Conservation (phyloP, 495 filamentous ascomycete species). For the Neurospora sublineolata region DNA sequence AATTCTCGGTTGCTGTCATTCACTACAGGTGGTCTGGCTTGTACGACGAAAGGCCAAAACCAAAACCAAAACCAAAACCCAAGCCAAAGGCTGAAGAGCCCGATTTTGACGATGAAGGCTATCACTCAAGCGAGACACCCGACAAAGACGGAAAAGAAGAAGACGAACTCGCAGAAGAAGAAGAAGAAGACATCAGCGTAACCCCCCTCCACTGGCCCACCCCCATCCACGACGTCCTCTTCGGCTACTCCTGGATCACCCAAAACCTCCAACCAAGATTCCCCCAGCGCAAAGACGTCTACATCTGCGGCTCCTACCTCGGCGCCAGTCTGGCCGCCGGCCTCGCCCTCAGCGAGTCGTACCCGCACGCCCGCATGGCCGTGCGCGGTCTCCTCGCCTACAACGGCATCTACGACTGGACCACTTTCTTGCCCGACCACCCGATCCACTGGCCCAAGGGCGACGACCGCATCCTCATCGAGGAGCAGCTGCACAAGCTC, state of each 20-base stretch:
- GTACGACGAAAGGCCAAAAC: background rate
- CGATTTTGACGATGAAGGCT: background rate
- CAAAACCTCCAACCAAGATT: slow-evolving; percentile 19
- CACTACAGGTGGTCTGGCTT: slow-evolving; percentile 29
- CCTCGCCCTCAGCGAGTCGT: slow-evolving; percentile 38
- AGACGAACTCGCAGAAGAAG: background rate
- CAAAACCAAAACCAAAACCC: background rate
- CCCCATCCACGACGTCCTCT: slow-evolving; percentile 37
- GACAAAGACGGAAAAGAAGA: background rate
- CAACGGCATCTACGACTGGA: slow-evolving; percentile 46
- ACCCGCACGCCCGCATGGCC: slow-evolving; percentile 20
- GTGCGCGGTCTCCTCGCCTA: slow-evolving; percentile 35
- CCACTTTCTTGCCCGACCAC: slow-evolving; percentile 35
- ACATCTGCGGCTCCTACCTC: slow-evolving; percentile 39
- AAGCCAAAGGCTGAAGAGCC: background rate
- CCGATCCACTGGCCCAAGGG: slow-evolving; percentile 17
- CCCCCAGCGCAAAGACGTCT: slow-evolving; percentile 23
- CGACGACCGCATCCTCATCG: background rate
- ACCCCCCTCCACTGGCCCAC: slow-evolving; percentile 30
- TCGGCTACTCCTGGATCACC: slow-evolving; percentile 35
- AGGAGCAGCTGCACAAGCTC: background rate
- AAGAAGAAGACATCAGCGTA: background rate
- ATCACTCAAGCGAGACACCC: background rate
- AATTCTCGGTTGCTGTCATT: slow-evolving; percentile 26
- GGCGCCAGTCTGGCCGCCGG: slow-evolving; percentile 37